Evolutionary conservation across 202 grass and related monocot genomes (phyloP), one percentile per base, ranked within the genome.

Genomic region (Schoenoplectus tabernaemontani): DNA sequence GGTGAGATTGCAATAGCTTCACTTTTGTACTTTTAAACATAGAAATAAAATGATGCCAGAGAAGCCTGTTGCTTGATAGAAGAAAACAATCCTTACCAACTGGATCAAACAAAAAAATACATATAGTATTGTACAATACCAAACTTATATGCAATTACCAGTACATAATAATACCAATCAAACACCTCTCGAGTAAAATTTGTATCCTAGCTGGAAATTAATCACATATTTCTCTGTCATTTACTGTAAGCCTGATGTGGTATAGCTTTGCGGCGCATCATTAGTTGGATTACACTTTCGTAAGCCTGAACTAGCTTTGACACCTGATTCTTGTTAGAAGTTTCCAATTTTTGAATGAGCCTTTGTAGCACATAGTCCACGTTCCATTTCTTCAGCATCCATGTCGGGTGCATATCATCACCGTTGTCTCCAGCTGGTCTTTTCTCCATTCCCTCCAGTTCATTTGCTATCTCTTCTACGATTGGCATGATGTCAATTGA

Each of bases 281-380:
- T 64, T 11, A 80, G 59, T 48, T 24, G 16, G 6, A 65, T 64
- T 44, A 80, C 42, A 48, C 39, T 65, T 47, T 80, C 78, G 65
- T 47, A 80, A 51, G 78, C 78, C 51, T 64, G 15, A 80, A 80
- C 48, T 16, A 80, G 58, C 59, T 34, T 64, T 9, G 78, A 80
- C 15, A 80, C 78, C 39, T 80, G 64, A 22, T 80, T 80, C 26
- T 80, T 64, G 7, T 80, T 59, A 20, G 24, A 53, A 5, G 59
- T 9, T 10, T 64, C 39, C 78, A 80, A 80, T 6, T 80, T 65
- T 51, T 64, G 24, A 4, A 64, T 36, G 7, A 80, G 60, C 42
- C 60, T 65, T 65, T 64, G 78, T 33, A 80, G 15, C 39, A 64
- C 78, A 80, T 51, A 80, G 30, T 80, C 78, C 16, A 80, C 59